Base-by-base conservation (phyloP, 306 rosid species). In the Biancaea sappan region DNA sequence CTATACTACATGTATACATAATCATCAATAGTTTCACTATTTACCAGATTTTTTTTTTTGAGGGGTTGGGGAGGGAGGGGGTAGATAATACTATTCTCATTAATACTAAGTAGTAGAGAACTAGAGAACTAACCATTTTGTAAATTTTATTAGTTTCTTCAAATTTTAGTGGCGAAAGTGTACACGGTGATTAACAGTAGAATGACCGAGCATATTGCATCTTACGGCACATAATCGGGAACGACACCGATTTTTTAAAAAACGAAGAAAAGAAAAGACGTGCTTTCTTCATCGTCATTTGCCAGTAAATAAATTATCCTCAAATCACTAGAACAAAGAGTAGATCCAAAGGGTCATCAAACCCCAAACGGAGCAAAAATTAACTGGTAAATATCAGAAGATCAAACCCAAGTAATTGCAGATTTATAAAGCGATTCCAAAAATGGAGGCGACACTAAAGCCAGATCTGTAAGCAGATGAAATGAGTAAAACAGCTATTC, bases 381-480 rank as follows among this genome's bases (percentile, higher is more conserved):
- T 34, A 61, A 28, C 28, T 18, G 21, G 35, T 1, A 28, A 61
- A 18, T 61, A 1, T 34, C 26, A 61, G 29, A 19, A 35, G 28
- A 61, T 61, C 47, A 10, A 35, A 32, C 46, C 67, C 8, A 32
- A 29, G 26, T 31, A 70, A 74, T 24, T 53, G 11, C 72, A 22
- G 71, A 29, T 35, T 46, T 26, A 41, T 37, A 73, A 76, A 22
- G 78, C 21, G 44, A 71, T 34, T 34, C 10, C 66, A 31, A 59
- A 75, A 38, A 48, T 62, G 40, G 24, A 52, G 61, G 61, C 14
- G 18, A 72, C 9, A 24, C 15, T 29, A 24, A 60, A 67, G 58
- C 54, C 74, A 63, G 77, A 84, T 84, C 87, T 73, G 41, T 73
- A 54, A 71, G 25, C 35, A 70, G 34, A 31, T 28, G 11, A 71